phyloP scores from a whole-genome alignment of 768 basidiomycete species.

The Auricularia heimuer region DNA sequence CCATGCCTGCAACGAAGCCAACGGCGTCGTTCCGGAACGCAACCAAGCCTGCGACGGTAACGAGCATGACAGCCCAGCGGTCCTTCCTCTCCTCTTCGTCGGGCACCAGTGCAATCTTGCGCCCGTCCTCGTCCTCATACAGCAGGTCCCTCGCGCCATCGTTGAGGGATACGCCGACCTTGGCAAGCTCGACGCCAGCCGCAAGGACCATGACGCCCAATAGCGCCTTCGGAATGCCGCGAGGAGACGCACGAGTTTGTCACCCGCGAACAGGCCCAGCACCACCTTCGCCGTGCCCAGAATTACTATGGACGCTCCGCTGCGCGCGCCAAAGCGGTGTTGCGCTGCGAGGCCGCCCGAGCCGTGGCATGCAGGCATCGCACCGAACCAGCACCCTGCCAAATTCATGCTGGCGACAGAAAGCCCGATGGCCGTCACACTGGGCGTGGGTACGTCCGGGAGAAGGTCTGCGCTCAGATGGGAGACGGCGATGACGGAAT shows the following conservation, averaged over 20 bases:
- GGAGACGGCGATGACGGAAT: not conserved
- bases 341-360: not conserved
- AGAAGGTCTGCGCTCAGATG: not conserved
- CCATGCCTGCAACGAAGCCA: not conserved
- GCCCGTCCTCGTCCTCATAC: not conserved
- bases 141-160: not conserved
- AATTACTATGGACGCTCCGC: not conserved
- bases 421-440: not conserved
- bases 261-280: not conserved
- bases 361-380: conserved; percentile 1
- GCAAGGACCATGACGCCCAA: not conserved
- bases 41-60: not conserved
- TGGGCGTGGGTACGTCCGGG: not conserved
- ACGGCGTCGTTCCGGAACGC: not conserved
- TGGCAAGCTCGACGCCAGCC: not conserved
- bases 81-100: not conserved
- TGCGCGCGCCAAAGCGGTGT: not conserved
- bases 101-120: not conserved
- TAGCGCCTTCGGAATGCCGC: not conserved
- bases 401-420: not conserved
- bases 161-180: not conserved
- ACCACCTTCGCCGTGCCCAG: not conserved
- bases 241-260: not conserved
- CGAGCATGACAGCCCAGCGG: not conserved
- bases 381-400: not conserved